Evolutionary conservation across 2,329 filamentous ascomycete species (phyloP), one percentile per base, ranked within the genome.

Genomic region (Phoma sp.): DNA sequence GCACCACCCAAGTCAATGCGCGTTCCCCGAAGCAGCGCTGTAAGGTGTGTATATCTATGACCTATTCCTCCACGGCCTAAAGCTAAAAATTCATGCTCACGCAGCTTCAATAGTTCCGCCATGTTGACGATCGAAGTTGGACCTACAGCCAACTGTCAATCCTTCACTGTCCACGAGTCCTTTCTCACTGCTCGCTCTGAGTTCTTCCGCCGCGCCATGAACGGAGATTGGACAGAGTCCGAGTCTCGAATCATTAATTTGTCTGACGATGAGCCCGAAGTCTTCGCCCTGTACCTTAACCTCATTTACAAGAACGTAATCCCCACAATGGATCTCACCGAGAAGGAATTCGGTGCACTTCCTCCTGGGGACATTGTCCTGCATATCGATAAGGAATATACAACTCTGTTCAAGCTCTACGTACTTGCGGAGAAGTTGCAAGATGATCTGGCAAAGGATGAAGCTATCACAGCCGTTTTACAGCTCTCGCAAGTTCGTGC

Each of bases 151-250:
- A 15, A 43, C 1, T 25, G 45, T 3, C 10, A 53, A 29, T 38
- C 41, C 0, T 65, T 64, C 32, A 10, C 21, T 10, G 50, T 60
- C 4, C 60, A 68, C 25, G 51, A 63, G 17, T 17, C 13, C 1
- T 41, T 63, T 1, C 39, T 66, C 2, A 53, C 33, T n/a, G 4
- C 49, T 1, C 56, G 46, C 15, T 63, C 63, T 0, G 47, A 50
- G 15, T 67, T 63, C 51, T 63, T 67, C 40, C 48, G 47, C 10
- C 46, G 50, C 4, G 63, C 60, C 2, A 38, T 64, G 49, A 59
- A 58, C 13, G 58, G 60, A 1, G 50, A 43, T 3, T 66, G 62
- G 60, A 17, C 27, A 10, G 62, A 67, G 27, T 17, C 46, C 0
- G 37, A 55, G 3, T 38, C 55, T 15, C 31, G 53, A 2, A 24